Evolutionary conservation across 2,329 filamentous ascomycete genomes (phyloP), one percentile per base, ranked within the genome.

Genomic region (Hypoxylon sp.): DNA sequence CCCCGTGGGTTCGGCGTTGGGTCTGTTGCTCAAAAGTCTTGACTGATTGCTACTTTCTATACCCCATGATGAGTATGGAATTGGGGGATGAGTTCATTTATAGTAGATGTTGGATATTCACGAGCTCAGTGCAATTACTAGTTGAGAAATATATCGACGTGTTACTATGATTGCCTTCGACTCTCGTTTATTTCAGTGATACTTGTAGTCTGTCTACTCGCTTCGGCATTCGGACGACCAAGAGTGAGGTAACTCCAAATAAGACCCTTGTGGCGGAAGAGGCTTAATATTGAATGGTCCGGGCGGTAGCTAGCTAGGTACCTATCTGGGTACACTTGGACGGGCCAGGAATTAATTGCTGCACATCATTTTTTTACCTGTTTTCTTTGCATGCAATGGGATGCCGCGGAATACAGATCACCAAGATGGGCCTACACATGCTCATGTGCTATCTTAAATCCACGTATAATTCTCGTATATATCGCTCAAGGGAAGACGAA

Each of bases 61-160:
- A 69, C 69, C 69, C 60, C 62, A 37, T 66, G 55, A 64, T 44
- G 69, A 71, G 62, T 68, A 64, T 69, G 59, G 66, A 66, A 61
- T 64, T 56, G 53, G 54, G 57, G 64, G 54, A 55, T 50, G 40
- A 51, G 27, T 56, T 62, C 17, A 40, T 35, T 65, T 64, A 30
- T 40, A 11, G 48, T 62, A 58, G 49, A 58, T 53, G 35, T 66
- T 48, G 48, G 57, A 57, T 61, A 40, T 62, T 42, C 27, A 8
- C 31, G 31, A 22, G 31, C 11, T 51, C 5, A 46, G 48, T 54
- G 48, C 40, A 50, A 53, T 50, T 22, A 37, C 42, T 61, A 31
- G 48, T 33, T 64, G 64, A 67, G 5, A 27, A 27, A 67, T 63
- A 64, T 64, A 64, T 60, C 48, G 20, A 56, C 14, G 33, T 55